Conservation (phyloP, 2,329 filamentous ascomycete species). For the Aspergillus intermedius region DNA sequence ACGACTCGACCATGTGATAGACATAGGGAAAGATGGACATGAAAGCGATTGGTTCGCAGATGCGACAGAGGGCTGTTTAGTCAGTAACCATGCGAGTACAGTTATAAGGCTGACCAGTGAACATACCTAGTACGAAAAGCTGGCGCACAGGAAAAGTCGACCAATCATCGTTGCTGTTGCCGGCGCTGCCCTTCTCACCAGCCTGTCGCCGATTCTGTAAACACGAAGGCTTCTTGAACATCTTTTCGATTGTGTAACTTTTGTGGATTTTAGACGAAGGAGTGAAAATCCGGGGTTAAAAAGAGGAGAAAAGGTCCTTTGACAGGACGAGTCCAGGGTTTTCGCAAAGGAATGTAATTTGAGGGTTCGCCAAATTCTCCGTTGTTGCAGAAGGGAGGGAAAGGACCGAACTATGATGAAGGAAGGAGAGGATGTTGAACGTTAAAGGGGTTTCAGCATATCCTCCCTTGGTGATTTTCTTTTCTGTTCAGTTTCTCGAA, state of each 20-base stretch:
- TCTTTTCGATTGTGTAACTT: slow-evolving; percentile 10
- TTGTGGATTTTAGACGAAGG: not conserved
- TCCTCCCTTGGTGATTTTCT: slow-evolving; percentile 10
- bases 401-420: slow-evolving; percentile 16
- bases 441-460: slow-evolving; percentile 18
- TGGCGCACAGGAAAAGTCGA: slow-evolving; percentile 53
- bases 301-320: slow-evolving; percentile 3
- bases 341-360: slow-evolving; percentile 19
- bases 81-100: slow-evolving; percentile 1
- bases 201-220: slow-evolving; percentile 25
- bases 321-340: slow-evolving; percentile 13
- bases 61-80: slow-evolving; percentile 64
- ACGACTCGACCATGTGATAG: slow-evolving; percentile 94
- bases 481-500: not conserved
- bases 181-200: slow-evolving; percentile 8
- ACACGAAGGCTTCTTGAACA: slow-evolving; percentile 30
- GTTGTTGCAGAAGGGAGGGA: slow-evolving; percentile 13
- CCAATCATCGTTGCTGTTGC: slow-evolving; percentile 21
- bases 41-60: slow-evolving; percentile 98
- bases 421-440: slow-evolving; percentile 1
- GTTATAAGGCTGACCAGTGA: slow-evolving; percentile 3
- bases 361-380: slow-evolving; percentile 21
- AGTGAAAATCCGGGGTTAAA: not conserved
- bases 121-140: slow-evolving; percentile 45
- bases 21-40: slow-evolving; percentile 99